Base-by-base conservation (phyloP, 108 stramenopile species). In the Fistulifera pelliculosa region DNA sequence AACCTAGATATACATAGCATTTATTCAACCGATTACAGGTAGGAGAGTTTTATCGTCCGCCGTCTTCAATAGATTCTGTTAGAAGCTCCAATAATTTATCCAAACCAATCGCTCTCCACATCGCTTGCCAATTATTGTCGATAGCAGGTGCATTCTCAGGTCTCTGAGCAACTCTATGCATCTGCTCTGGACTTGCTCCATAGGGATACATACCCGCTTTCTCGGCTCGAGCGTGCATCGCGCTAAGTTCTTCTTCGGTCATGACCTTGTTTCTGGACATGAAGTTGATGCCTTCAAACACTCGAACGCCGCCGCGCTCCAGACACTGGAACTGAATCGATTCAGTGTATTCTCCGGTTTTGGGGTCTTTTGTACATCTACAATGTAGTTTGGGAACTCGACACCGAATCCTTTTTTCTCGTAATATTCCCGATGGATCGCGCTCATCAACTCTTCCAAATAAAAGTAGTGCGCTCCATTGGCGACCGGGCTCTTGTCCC, bases 281-380 rank as follows among this genome's bases (percentile, higher is more conserved):
- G 62, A 94, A 94, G 53, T 94, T 94, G 52, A 94, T 94, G 10
- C 93, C 93, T 70, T 94, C 93, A 69, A 94, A 94, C n/a, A 94
- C 93, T n/a, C 93, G 81, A 15, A 94, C 88, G 12, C 87, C 88
- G 21, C 93, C 88, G 1, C 86, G 70, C 59, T 94, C 88, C 8
- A 94, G 62, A 50, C 93, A 94, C 68, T 94, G 93, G 56, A 94
- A 94, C 65, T 94, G 93, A 43, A 94, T 94, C 1, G 88, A 86
- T 68, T 94, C 93, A 10, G 57, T 88, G 68, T 92, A 92, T 31
- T 64, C 54, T n/a, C 77, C 82, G 10, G 83, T 81, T 31, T 64
- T 38, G 4, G 82, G 77, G 69, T 88, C 85, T 61, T 80, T 87
- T 76, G 56, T 10, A 87, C 79, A 61, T 89, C 91, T 17, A 94